Conservation (phyloP, 2,329 filamentous ascomycete genomes). For the Plectosphaerella cucumerina region DNA sequence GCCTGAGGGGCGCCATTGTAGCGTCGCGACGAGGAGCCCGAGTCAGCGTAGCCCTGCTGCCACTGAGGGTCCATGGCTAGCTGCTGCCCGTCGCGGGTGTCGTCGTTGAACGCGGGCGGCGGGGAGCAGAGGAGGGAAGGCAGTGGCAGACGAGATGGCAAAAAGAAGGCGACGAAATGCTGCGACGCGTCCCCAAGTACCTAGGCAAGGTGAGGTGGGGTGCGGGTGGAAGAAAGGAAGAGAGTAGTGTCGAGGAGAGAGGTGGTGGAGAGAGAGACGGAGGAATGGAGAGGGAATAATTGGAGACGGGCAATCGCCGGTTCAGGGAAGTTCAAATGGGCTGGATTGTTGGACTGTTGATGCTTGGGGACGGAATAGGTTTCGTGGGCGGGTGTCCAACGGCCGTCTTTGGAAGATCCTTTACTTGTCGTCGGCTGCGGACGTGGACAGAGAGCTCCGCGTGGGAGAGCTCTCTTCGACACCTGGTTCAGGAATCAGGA, state of each 20-base stretch:
- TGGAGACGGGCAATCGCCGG: neutral
- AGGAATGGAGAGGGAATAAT: conserved; percentile 2
- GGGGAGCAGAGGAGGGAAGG: neutral
- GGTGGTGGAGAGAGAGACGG: neutral
- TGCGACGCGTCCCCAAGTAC: too few relatives aligned
- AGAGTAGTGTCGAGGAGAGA: neutral
- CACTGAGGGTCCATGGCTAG: conserved; percentile 44
- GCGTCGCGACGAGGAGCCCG: conserved; percentile 58
- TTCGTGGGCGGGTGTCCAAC: too few relatives aligned
- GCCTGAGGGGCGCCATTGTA: conserved; percentile 50
- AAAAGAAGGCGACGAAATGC: neutral
- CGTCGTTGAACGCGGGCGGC: too few relatives aligned
- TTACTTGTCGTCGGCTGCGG: neutral
- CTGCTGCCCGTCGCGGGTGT: too few relatives aligned
- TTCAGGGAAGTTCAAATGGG: conserved; percentile 1
- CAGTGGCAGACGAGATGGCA: neutral
- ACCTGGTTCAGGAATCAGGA: neutral
- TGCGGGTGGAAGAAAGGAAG: conserved; percentile 1
- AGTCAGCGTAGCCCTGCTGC: conserved; percentile 64
- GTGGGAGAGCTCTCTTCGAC: neutral
- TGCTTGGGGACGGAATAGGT: too few relatives aligned
- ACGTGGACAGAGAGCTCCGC: conserved; percentile 33
- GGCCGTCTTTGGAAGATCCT: neutral
- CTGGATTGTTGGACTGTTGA: too few relatives aligned
- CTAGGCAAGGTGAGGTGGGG: neutral